A percentile compares a stretch with the other conserved stretches of the same genome.
phyloP scores from a whole-genome alignment of 169 alveolate species.

The Cryptosporidium andersoni region DNA sequence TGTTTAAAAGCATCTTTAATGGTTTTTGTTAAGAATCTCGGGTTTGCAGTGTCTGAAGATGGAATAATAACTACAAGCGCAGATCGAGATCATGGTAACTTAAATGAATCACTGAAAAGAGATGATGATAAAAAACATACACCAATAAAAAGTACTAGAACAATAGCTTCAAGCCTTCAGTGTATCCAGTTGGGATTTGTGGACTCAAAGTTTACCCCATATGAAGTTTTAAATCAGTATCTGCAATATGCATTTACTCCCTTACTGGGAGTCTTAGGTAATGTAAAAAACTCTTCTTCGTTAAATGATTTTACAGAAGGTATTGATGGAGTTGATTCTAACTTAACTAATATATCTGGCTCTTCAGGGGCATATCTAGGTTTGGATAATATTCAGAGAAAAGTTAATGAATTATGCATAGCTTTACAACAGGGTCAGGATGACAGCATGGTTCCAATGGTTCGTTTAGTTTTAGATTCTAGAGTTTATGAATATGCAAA shows the following conservation, averaged over 20 bases:
- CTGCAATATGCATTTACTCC: constrained; percentile 77
- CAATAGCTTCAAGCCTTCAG: constrained; percentile 46
- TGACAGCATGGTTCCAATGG: constrained; percentile 91
- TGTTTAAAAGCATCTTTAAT: constrained; percentile 65
- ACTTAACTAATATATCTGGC: not conserved
- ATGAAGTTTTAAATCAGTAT: constrained; percentile 75
- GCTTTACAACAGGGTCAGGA: constrained; percentile 91
- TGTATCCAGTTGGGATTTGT: constrained; percentile 74
- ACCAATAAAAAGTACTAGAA: constrained; percentile 1
- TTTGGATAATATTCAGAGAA: constrained; percentile 74
- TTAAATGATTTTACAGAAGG: constrained; percentile 31
- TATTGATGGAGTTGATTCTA: not conserved
- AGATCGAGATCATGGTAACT: constrained; percentile 26
- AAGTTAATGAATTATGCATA: constrained; percentile 85
- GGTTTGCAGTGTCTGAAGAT: constrained; percentile 72
- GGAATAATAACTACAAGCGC: constrained; percentile 55
- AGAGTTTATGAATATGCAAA: constrained; percentile 82
- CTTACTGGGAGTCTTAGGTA: constrained; percentile 64
- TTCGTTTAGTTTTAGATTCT: constrained; percentile 87
- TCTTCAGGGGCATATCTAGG: constrained; percentile 36
- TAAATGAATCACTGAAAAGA: not conserved
- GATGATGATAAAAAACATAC: constrained; percentile 12
- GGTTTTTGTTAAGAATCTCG: constrained; percentile 75
- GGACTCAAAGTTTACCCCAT: constrained; percentile 70
- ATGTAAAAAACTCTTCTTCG: constrained; percentile 10